Percentiles rank a stretch among this genome's conserved stretches.
Conservation (phyloP, 2,329 filamentous ascomycete species). For the Cladosporium cucumerinum region DNA sequence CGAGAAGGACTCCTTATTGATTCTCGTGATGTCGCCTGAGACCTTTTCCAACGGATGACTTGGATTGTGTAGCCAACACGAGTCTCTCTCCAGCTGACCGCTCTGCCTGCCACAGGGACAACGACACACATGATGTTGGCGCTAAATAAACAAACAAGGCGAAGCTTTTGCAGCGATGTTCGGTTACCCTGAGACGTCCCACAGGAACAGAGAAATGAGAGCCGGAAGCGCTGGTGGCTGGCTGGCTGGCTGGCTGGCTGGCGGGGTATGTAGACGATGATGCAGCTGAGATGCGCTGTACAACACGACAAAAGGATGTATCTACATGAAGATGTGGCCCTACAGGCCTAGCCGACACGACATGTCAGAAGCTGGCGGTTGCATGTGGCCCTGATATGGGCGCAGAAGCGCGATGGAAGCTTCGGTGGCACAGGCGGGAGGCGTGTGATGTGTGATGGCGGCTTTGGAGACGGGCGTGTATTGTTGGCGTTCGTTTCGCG, state of each 20-base stretch:
- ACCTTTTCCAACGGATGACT: neutral
- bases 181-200: constrained; percentile 13
- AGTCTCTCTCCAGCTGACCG: neutral
- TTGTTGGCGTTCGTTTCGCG: neutral
- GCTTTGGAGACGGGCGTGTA: neutral
- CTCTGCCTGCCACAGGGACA: neutral
- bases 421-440: constrained; percentile 11
- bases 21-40: neutral
- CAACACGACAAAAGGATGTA: constrained; percentile 2
- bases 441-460: constrained; percentile 1
- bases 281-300: constrained; percentile 11
- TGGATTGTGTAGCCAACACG: neutral
- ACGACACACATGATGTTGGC: neutral
- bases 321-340: neutral
- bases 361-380: neutral
- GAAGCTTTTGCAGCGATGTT: neutral
- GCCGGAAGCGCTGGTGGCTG: constrained; percentile 9
- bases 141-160: neutral
- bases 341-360: neutral
- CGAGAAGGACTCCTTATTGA: neutral
- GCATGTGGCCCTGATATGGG: neutral
- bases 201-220: constrained; percentile 6
- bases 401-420: constrained; percentile 5
- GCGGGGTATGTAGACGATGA: neutral
- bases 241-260: constrained; percentile 2